These are phyloP conservation scores for Agrostemma githago DNA, from an alignment of 148 eudicot species.

Conservation along the genomic window DNA sequence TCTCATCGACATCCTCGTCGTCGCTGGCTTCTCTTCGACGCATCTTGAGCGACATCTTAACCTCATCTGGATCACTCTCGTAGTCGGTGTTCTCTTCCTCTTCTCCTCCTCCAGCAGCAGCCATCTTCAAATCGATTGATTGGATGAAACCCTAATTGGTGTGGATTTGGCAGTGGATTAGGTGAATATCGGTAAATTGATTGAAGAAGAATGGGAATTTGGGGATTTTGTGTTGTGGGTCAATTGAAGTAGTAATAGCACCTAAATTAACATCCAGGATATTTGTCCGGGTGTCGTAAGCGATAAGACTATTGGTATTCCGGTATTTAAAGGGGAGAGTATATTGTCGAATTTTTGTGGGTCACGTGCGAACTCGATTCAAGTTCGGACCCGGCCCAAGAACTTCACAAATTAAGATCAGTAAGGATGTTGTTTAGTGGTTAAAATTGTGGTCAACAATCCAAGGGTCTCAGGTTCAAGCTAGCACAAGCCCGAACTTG, in stretches of 20 bases:
- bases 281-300: too few relatives aligned
- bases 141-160: conserved; percentile 23
- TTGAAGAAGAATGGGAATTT: conserved; percentile 1
- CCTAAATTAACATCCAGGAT: too few relatives aligned
- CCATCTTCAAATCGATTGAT: conserved; percentile 6
- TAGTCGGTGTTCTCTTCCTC: conserved; percentile 61
- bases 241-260: background rate
- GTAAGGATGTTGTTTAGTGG: too few relatives aligned
- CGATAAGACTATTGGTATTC: too few relatives aligned
- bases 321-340: too few relatives aligned
- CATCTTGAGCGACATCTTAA: conserved; percentile 60
- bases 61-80: conserved; percentile 94
- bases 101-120: background rate
- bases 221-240: background rate
- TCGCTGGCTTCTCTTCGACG: conserved; percentile 78
- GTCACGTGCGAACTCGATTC: too few relatives aligned
- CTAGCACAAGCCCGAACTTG: too few relatives aligned
- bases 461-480: too few relatives aligned
- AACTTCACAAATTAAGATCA: too few relatives aligned
- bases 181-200: background rate
- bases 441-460: too few relatives aligned
- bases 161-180: background rate
- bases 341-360: too few relatives aligned
- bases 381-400: too few relatives aligned
- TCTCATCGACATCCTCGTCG: conserved; percentile 40